These are phyloP conservation scores for Peronosclerospora sorghi DNA, from an alignment of 352 stramenopile species.

Conservation along the genomic window DNA sequence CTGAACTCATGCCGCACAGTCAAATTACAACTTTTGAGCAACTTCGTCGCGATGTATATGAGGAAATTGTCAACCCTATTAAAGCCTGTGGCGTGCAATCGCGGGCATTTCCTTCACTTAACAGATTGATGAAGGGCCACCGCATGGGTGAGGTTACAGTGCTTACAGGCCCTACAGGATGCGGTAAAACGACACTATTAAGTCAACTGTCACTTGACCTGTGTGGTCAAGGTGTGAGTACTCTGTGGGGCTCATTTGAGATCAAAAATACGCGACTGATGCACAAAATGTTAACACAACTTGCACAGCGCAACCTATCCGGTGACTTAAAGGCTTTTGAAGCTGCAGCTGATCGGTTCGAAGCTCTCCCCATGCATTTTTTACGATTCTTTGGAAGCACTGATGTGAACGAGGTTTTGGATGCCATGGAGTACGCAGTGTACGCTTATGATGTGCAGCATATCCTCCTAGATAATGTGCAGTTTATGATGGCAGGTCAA, in stretches of 20 bases:
- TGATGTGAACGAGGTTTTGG: constrained; percentile 90
- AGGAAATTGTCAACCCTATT: constrained; percentile 92
- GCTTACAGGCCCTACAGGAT: constrained; percentile 95
- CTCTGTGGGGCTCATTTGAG: constrained; percentile 98
- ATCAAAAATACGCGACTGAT: constrained; percentile 97
- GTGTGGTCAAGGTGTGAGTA: constrained; percentile 93
- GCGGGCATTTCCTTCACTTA: constrained; percentile 90
- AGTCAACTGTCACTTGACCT: constrained; percentile 86
- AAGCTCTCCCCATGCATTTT: constrained; percentile 95
- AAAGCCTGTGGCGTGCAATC: constrained; percentile 89
- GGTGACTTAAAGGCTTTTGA: constrained; percentile 76
- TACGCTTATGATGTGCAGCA: constrained; percentile 98
- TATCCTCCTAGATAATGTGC: constrained; percentile 99
- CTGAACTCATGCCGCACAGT: constrained; percentile 83
- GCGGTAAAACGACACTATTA: constrained; percentile 91
- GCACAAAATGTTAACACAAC: constrained; percentile 97
- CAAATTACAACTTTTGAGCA: constrained; percentile 92
- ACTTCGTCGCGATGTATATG: constrained; percentile 86
- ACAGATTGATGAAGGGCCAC: constrained; percentile 93
- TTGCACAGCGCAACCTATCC: constrained; percentile 56
- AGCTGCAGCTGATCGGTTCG: constrained; percentile 80
- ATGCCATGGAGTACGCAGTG: constrained; percentile 97
- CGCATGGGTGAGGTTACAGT: constrained; percentile 97
- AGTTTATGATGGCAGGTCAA: constrained; percentile 97
- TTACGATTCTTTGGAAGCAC: constrained; percentile 97